A percentile compares a stretch with the other conserved stretches of the same genome.
phyloP scores from a whole-genome alignment of 2,329 filamentous ascomycete species.

The Phyllachora maydis region DNA sequence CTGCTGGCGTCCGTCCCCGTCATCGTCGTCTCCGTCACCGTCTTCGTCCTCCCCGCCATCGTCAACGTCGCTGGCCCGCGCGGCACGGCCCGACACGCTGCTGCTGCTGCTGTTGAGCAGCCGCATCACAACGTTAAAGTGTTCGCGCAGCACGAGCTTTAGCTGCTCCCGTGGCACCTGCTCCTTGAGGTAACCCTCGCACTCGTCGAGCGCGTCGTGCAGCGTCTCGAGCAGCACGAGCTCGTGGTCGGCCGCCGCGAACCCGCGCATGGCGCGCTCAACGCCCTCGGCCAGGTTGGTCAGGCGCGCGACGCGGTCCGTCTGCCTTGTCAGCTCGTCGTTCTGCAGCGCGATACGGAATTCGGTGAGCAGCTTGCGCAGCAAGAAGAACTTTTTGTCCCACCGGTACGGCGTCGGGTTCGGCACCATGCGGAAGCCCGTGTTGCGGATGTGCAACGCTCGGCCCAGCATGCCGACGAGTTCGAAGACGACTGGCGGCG shows the following conservation, averaged over 20 bases:
- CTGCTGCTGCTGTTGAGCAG: slow-evolving; percentile 20
- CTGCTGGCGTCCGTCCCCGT: slow-evolving; percentile 1
- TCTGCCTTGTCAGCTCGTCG: slow-evolving; percentile 5
- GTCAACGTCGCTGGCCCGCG: slow-evolving; percentile 3
- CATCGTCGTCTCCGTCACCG: slow-evolving; percentile 1
- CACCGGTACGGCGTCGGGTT: slow-evolving; percentile 34
- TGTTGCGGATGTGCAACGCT: slow-evolving; percentile 25
- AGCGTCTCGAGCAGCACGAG: slow-evolving; percentile 16
- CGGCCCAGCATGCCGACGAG: slow-evolving; percentile 34
- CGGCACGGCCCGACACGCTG: background rate
- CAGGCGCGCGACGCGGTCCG: slow-evolving; percentile 1
- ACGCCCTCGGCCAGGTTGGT: slow-evolving; percentile 8
- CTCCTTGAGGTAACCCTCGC: slow-evolving; percentile 20
- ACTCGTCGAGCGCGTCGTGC: slow-evolving; percentile 17
- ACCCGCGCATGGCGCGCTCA: slow-evolving; percentile 1
- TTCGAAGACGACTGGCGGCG: slow-evolving; percentile 28
- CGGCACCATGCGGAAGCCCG: slow-evolving; percentile 29
- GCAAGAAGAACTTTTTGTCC: slow-evolving; percentile 25
- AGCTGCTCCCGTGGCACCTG: slow-evolving; percentile 14
- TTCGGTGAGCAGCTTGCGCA: slow-evolving; percentile 18
- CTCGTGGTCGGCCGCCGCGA: slow-evolving; percentile 8
- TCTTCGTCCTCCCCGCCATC: slow-evolving; percentile 4
- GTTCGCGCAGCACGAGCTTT: slow-evolving; percentile 22
- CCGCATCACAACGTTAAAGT: slow-evolving; percentile 24
- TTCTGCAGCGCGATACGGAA: slow-evolving; percentile 12